Evolutionary conservation across 768 basidiomycete species (phyloP).

Genomic region (Cyclocybe aegerita): DNA sequence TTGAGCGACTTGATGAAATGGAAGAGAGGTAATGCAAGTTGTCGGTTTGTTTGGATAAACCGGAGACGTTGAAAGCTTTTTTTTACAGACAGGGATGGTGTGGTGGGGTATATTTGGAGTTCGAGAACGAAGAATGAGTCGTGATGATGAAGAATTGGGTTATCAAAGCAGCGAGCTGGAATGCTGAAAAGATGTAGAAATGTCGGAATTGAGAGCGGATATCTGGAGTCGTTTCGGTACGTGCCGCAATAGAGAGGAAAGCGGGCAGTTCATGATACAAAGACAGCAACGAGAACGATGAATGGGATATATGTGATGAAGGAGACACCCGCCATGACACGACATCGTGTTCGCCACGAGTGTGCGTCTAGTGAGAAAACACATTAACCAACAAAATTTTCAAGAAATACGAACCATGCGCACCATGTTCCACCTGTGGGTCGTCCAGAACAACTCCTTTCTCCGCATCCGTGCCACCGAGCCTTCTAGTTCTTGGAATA

Average conservation of each 20-base stretch:
- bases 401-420: constrained; percentile 23
- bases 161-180: neutral
- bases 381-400: neutral
- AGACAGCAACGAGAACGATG: constrained; percentile 70
- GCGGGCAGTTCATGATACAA: constrained; percentile 34
- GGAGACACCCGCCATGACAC: constrained; percentile 67
- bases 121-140: neutral
- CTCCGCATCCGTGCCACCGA: constrained; percentile 56
- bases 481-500: constrained; percentile 61
- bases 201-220: constrained; percentile 1
- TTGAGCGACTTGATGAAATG: constrained; percentile 1
- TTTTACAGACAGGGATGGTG: no score
- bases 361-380: constrained; percentile 52
- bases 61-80: neutral
- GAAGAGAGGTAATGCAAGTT: neutral
- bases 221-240: neutral
- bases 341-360: constrained; percentile 75
- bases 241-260: neutral
- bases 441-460: constrained; percentile 76
- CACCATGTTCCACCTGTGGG: constrained; percentile 78
- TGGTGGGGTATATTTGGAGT: no score
- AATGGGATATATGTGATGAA: constrained; percentile 79
- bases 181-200: constrained; percentile 2
- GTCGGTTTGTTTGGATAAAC: no score
- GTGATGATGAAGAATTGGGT: neutral